Evolutionary conservation across 768 basidiomycete species (phyloP).

Genomic region (Lactifluus hygrophoroides): DNA sequence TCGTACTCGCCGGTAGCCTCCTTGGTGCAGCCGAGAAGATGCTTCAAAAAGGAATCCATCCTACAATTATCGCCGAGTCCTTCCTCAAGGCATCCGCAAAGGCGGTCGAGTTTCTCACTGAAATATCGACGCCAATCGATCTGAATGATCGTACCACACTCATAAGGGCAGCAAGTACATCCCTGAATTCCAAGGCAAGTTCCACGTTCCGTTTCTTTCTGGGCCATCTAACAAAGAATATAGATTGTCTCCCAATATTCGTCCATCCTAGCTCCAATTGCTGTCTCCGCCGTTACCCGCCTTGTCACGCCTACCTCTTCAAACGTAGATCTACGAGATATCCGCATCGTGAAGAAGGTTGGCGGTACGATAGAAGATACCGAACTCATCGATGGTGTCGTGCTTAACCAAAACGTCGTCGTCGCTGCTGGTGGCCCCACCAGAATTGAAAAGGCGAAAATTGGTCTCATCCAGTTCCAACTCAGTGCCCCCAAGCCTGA

Average conservation of each 20-base stretch:
- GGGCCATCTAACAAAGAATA: not conserved
- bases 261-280: constrained; percentile 95
- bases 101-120: constrained; percentile 88
- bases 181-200: constrained; percentile 87
- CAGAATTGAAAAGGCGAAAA: constrained; percentile 96
- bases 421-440: constrained; percentile 86
- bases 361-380: constrained; percentile 99
- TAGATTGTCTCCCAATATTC: constrained; percentile 99
- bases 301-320: constrained; percentile 82
- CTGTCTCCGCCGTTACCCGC: constrained; percentile 91
- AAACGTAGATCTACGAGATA: constrained; percentile 93
- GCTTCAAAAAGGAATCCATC: constrained; percentile 94
- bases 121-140: constrained; percentile 88
- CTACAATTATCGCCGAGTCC: constrained; percentile 92
- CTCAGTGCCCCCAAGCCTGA: constrained; percentile 96
- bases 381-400: constrained; percentile 91
- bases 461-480: constrained; percentile 97
- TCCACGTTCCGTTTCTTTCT: not conserved
- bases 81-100: constrained; percentile 90
- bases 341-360: constrained; percentile 95
- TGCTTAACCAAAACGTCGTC: constrained; percentile 94
- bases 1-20: constrained; percentile 90
- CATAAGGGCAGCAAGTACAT: constrained; percentile 88
- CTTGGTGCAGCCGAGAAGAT: constrained; percentile 95
- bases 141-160: constrained; percentile 79